Percentiles rank a stretch among this genome's conserved stretches.
These are phyloP conservation scores for Physcomitrellopsis africana DNA, from an alignment of 225 moss, liverwort and hornwort species.

Conservation along the genomic window DNA sequence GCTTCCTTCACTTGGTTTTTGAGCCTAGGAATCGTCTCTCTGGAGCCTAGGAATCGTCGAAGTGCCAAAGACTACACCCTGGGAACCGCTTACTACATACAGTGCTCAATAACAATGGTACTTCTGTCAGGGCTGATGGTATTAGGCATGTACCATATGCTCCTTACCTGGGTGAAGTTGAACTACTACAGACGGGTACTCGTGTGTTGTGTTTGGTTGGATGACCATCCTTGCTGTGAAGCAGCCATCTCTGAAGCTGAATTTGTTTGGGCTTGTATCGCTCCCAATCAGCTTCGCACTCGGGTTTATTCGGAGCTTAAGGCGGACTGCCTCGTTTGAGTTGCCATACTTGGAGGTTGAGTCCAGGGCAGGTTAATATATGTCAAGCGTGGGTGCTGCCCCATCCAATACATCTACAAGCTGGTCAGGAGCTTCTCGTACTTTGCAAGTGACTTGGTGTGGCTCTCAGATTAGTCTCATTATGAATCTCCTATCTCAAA, in stretches of 20 bases:
- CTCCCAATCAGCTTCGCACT: constrained; percentile 89
- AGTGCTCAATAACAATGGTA: constrained; percentile 78
- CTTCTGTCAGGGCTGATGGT: constrained; percentile 79
- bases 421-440: constrained; percentile 52
- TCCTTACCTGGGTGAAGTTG: constrained; percentile 78
- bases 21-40: too few species aligned
- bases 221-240: constrained; percentile 97
- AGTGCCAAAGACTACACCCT: constrained; percentile 60
- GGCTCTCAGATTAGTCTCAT: constrained; percentile 34
- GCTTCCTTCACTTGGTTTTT: constrained; percentile 92
- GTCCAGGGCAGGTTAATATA: constrained; percentile 20
- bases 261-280: constrained; percentile 84
- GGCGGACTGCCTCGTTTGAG: constrained; percentile 46
- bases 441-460: constrained; percentile 61
- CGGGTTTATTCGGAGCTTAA: constrained; percentile 57
- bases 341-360: constrained; percentile 61
- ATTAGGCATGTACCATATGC: constrained; percentile 78
- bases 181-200: constrained; percentile 85
- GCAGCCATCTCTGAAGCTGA: constrained; percentile 89
- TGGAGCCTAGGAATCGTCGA: constrained; percentile 97
- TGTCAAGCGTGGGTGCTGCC: constrained; percentile 23
- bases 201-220: constrained; percentile 98
- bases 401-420: constrained; percentile 38
- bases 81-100: constrained; percentile 82
- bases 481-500: not conserved